These are phyloP conservation scores for Intubia oerlemansii DNA, from an alignment of 2,329 filamentous ascomycete species.

Conservation along the genomic window DNA sequence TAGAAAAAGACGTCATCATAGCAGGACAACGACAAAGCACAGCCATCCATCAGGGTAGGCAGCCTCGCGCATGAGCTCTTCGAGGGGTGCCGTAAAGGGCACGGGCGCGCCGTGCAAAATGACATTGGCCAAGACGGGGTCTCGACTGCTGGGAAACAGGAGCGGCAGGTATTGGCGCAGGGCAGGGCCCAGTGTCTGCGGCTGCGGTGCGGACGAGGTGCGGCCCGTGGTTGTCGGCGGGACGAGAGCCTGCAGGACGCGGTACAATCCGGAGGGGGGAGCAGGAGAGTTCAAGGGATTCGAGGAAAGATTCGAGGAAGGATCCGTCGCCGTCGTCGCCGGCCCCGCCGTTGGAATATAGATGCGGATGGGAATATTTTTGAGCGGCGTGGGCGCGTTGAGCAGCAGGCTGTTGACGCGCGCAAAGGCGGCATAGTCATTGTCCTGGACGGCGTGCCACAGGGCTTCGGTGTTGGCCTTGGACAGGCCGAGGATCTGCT, in stretches of 20 bases:
- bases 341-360: conserved; percentile 56
- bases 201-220: conserved; percentile 12
- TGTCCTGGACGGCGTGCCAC: conserved; percentile 61
- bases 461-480: conserved; percentile 66
- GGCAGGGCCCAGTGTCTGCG: conserved; percentile 46
- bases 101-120: conserved; percentile 71
- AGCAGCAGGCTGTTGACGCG: conserved; percentile 59
- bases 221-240: conserved; percentile 22
- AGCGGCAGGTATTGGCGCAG: conserved; percentile 55
- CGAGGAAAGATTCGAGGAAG: no score
- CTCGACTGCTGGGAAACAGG: conserved; percentile 71
- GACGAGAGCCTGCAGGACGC: conserved; percentile 57
- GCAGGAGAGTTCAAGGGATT: no score
- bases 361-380: conserved; percentile 68
- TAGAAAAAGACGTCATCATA: no score
- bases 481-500: conserved; percentile 74
- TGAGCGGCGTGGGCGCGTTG: conserved; percentile 50
- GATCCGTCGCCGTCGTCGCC: conserved; percentile 9
- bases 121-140: conserved; percentile 63
- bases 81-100: conserved; percentile 59
- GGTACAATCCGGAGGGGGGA: conserved; percentile 30
- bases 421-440: conserved; percentile 52
- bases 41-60: conserved; percentile 88
- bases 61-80: conserved; percentile 63
- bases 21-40: conserved; percentile 58